phyloP scores from a whole-genome alignment of 192 early-diverging fungal genomes.

The Chytriomyces confervae region DNA sequence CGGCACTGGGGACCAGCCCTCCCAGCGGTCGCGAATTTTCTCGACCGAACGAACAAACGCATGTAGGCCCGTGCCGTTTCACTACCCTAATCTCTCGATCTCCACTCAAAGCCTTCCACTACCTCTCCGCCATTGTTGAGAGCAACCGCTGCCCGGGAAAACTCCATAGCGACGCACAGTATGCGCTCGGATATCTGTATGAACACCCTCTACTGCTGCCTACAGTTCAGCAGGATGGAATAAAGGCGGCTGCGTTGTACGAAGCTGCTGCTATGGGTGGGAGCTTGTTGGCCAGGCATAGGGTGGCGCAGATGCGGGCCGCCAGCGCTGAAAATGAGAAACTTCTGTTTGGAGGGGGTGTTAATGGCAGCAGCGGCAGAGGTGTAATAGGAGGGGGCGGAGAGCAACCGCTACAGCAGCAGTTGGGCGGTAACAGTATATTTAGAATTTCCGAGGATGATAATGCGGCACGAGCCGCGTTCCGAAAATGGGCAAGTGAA shows the following conservation, averaged over 20 bases:
- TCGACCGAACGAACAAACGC: neutral
- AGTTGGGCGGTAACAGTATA: no score
- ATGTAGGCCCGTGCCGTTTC: conserved; percentile 7
- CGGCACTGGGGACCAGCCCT: neutral
- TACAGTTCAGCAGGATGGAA: neutral
- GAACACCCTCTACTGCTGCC: neutral
- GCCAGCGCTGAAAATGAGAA: neutral
- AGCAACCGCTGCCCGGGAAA: neutral
- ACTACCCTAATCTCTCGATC: neutral
- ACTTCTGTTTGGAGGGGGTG: neutral
- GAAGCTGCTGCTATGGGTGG: conserved; percentile 1
- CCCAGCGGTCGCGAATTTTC: neutral
- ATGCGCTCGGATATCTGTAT: conserved; percentile 1
- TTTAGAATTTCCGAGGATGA: neutral
- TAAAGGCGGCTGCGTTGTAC: neutral
- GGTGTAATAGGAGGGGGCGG: neutral
- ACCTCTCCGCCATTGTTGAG: neutral
- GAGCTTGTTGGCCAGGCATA: neutral
- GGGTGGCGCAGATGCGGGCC: neutral
- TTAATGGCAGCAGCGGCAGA: neutral
- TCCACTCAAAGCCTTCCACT: neutral
- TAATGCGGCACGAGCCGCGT: neutral
- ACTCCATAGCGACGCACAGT: conserved; percentile 4
- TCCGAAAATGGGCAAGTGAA: neutral
- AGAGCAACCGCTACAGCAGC: no score